These are phyloP conservation scores for Bruguiera gymnorhiza DNA, from an alignment of 345 rosid species.

Conservation along the genomic window DNA sequence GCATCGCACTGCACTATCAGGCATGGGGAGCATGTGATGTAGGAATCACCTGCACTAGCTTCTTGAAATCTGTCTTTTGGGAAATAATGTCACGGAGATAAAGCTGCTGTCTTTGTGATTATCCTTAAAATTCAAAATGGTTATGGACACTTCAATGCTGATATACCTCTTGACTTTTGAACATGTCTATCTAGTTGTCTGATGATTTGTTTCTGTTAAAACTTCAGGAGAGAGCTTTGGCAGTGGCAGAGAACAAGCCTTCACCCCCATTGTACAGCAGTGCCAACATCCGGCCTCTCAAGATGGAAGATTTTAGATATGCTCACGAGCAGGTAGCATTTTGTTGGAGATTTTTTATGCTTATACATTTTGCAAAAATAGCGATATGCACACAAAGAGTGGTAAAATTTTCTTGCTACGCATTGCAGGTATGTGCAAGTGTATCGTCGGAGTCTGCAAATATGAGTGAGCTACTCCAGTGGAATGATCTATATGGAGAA, in stretches of 20 bases:
- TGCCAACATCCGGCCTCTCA: constrained; percentile 66
- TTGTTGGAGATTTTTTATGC: background rate
- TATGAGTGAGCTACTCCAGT: constrained; percentile 90
- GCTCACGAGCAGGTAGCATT: constrained; percentile 92
- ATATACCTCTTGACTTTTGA: too few species aligned
- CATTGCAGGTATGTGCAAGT: constrained; percentile 85
- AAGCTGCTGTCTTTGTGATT: background rate
- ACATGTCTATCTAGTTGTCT: background rate
- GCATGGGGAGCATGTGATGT: too few species aligned
- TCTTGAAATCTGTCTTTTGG: too few species aligned
- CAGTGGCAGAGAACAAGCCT: constrained; percentile 64
- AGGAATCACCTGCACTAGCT: too few species aligned
- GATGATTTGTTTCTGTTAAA: background rate
- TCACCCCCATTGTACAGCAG: constrained; percentile 67
- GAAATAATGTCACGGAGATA: too few species aligned
- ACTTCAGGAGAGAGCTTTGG: constrained; percentile 63
- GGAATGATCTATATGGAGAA: constrained; percentile 98
- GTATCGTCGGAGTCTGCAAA: constrained; percentile 91
- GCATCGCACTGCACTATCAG: too few species aligned
- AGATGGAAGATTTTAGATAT: constrained; percentile 72
- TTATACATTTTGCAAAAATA: too few species aligned
- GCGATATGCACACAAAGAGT: background rate
- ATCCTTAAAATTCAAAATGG: background rate
- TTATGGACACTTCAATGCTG: background rate
- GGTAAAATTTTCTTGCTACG: background rate